Base-by-base conservation (phyloP, 2,329 filamentous ascomycete species). In the Xylariaceae sp. region DNA sequence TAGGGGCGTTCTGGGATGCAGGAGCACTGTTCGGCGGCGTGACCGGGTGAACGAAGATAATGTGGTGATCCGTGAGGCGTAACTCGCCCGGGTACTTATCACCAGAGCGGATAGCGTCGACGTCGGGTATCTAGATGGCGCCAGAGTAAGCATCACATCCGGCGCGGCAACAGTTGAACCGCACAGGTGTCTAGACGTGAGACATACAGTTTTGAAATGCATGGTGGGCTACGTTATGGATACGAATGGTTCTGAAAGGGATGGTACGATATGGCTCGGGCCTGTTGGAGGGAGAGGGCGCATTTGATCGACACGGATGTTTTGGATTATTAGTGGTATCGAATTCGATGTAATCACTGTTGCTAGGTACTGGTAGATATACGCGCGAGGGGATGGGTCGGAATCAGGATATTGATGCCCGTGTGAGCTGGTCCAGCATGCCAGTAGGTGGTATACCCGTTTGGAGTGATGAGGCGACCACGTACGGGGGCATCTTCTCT, bases 41-140 rank as follows among this genome's bases (percentile, higher is more conserved):
- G 41, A 64, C 64, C 6, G 69, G 67, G 18, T 70, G 67, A 11
- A 65, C 56, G 55, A 75, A 74, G 63, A 80, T 77, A 53, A 79
- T 77, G 73, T 88, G 86, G 72, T 84, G 85, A 69, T 85, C 79
- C 63, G 83, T 85, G 58, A 88, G 76, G 68, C 84, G 81, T 56
- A 88, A 74, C 61, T 80, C 83, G 62, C 83, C 84, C 23, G 75
- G 75, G 37, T 81, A 81, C 55, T 79, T 78, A 65, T 82, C 78
- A 68, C 85, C 85, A 56, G 80, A 79, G 64, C 83, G 80, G 64
- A 86, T 79, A 68, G 83, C 81, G 64, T 84, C 80, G 58, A 87
- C 84, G 71, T 82, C 75, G 62, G 89, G 82, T 67, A 86, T 80
- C 82, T 82, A 61, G 57, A n/a, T 48, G 39, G 17, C 35, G 51